Conservation (phyloP, 1,284 basidiomycete genomes). For the Trametes polyzona region DNA sequence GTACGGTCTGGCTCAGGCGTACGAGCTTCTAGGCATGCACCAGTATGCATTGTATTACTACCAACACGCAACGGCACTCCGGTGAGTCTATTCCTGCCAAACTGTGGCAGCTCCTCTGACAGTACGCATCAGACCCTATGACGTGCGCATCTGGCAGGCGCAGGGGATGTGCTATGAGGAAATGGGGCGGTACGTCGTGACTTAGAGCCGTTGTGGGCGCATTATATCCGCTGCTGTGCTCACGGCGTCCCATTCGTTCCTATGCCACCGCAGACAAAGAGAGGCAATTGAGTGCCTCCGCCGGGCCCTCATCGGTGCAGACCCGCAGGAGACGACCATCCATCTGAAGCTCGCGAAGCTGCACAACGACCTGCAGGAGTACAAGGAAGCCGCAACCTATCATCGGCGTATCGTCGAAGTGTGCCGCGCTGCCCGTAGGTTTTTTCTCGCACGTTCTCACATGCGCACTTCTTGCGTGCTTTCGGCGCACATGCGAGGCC, state of each 20-base stretch:
- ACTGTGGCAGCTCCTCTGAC: slow-evolving; percentile 2
- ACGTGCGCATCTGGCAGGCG: slow-evolving; percentile 95
- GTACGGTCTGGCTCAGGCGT: slow-evolving; percentile 98
- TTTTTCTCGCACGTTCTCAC: slow-evolving; percentile 1
- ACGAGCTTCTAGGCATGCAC: slow-evolving; percentile 96
- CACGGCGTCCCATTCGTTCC: slow-evolving; percentile 12
- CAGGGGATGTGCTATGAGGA: slow-evolving; percentile 95
- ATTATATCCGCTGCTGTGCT: slow-evolving; percentile 26
- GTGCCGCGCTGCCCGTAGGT: slow-evolving; percentile 58
- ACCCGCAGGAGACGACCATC: slow-evolving; percentile 76
- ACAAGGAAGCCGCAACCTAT: slow-evolving; percentile 67
- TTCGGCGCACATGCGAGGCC: neutral
- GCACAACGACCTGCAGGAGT: slow-evolving; percentile 70
- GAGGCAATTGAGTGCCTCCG: slow-evolving; percentile 91
- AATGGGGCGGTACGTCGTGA: slow-evolving; percentile 66
- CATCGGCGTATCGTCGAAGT: slow-evolving; percentile 78
- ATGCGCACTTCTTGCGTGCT: neutral
- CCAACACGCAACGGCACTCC: slow-evolving; percentile 91
- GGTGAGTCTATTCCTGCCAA: slow-evolving; percentile 50
- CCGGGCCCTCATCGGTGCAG: slow-evolving; percentile 85
- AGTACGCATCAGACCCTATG: slow-evolving; percentile 78
- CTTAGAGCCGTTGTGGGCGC: slow-evolving; percentile 11
- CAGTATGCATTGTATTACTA: slow-evolving; percentile 97
- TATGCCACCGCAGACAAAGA: slow-evolving; percentile 53
- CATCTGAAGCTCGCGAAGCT: slow-evolving; percentile 82